Evolutionary conservation across 768 basidiomycete species (phyloP), one percentile per base, ranked within the genome.

Genomic region (Tulasnella sp.): DNA sequence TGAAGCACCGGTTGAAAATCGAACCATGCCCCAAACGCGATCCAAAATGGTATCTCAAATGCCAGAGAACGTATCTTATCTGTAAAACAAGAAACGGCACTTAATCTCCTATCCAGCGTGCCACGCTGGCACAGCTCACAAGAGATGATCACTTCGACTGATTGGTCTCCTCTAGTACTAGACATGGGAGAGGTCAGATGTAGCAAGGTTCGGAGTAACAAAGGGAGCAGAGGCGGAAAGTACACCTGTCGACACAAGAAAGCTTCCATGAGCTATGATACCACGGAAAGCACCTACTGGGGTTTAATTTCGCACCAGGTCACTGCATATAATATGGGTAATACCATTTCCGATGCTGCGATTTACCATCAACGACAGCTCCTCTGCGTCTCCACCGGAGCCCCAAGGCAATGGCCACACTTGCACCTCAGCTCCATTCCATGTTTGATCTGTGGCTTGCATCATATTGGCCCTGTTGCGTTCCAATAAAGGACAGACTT

Each of bases 11-110:
- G 85, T 44, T 70, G 66, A 62, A 81, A 88, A 21, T 74, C 65
- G 70, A 87, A 89, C 85, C 85, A 90, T 19, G 85, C 70, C 19
- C 88, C 88, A 64, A 92, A 88, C 1, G 83, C 82, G 3, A 76
- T 73, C 88, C 88, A 91, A 69, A 91, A 92, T 0, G 80, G 73
- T 0, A 79, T 74, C 68, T 91, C 89, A 64, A 86, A 87, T 0
- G 77, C 61, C 29, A 88, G 74, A 62, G 83, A 88, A 24, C 88
- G 81, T 17, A 86, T 73, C 69, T 83, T 86, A 75, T 88, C 68
- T 61, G 61, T 41, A 26, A 61, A 65, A 11, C 26, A 15, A 15
- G 34, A 38, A 17, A 21, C 41, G 23, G 42, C 9, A 10, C 21
- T n/a, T 43, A 11, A 19, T 38, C 34, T 38, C 34, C 15, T 15